phyloP scores from a whole-genome alignment of 1,284 basidiomycete species.

The Moniliophthora roreri region DNA sequence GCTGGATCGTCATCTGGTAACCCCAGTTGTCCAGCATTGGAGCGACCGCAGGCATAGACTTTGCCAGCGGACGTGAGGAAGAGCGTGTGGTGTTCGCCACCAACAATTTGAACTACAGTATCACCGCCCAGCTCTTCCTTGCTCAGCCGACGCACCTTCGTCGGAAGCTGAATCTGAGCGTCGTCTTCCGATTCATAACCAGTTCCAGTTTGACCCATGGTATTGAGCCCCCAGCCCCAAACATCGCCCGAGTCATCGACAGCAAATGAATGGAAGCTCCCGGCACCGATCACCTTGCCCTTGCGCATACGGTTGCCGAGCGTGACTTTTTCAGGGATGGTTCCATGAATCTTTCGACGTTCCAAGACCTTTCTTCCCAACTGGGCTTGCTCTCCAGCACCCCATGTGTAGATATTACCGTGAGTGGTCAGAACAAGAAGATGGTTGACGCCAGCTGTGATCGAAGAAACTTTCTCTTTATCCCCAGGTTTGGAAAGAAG shows the following conservation, averaged over 20 bases:
- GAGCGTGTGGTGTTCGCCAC: constrained; percentile 85
- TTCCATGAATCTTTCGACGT: constrained; percentile 82
- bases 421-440: constrained; percentile 83
- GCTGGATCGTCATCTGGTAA: constrained; percentile 59
- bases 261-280: constrained; percentile 87
- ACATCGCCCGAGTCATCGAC: constrained; percentile 81
- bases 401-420: constrained; percentile 85
- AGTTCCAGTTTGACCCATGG: constrained; percentile 48
- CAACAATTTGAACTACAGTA: constrained; percentile 68
- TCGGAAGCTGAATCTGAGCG: constrained; percentile 67
- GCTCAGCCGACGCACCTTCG: constrained; percentile 64
- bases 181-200: constrained; percentile 44
- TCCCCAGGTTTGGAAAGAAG: constrained; percentile 60
- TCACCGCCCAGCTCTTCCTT: constrained; percentile 69
- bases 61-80: constrained; percentile 85
- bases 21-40: constrained; percentile 80
- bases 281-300: constrained; percentile 77
- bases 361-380: constrained; percentile 85
- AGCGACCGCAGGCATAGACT: constrained; percentile 82
- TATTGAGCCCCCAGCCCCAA: constrained; percentile 93
- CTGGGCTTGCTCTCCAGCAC: constrained; percentile 85
- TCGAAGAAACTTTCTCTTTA: constrained; percentile 74
- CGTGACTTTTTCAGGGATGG: constrained; percentile 77
- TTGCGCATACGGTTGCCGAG: constrained; percentile 69
- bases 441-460: constrained; percentile 86